Conservation (phyloP, 768 basidiomycete species). For the Pleurotus tuoliensis region DNA sequence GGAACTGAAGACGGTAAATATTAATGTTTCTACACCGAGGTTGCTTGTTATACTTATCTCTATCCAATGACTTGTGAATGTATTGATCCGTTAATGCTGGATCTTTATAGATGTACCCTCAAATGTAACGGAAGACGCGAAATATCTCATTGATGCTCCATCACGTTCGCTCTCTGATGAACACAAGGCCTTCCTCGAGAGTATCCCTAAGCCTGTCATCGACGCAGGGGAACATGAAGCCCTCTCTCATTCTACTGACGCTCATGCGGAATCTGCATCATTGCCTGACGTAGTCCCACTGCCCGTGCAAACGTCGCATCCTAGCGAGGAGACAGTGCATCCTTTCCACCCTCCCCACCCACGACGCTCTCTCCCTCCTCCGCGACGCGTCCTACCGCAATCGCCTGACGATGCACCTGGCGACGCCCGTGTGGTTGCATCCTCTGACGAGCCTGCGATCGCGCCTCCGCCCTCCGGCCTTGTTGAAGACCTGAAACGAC, state of each 20-base stretch:
- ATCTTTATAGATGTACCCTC: slow-evolving; percentile 2
- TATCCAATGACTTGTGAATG: neutral
- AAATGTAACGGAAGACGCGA: neutral
- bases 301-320: neutral
- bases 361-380: slow-evolving; percentile 18
- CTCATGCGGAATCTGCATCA: neutral
- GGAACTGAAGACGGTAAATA: slow-evolving; percentile 28
- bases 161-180: neutral
- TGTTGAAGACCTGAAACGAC: neutral
- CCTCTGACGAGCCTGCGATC: neutral
- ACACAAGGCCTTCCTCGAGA: neutral
- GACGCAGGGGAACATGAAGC: neutral
- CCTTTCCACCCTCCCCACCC: slow-evolving; percentile 1
- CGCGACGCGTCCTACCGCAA: slow-evolving; percentile 12
- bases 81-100: neutral
- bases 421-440: slow-evolving; percentile 7
- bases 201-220: neutral
- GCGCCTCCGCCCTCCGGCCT: neutral
- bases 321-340: neutral
- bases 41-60: slow-evolving; percentile 11
- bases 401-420: slow-evolving; percentile 6
- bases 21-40: slow-evolving; percentile 11
- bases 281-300: neutral
- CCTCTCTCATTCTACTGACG: neutral
- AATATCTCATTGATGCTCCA: neutral